A percentile compares a stretch with the other conserved stretches of the same genome.
phyloP scores from a whole-genome alignment of 2,329 filamentous ascomycete species.

The Neopestalotiopsis sp. region DNA sequence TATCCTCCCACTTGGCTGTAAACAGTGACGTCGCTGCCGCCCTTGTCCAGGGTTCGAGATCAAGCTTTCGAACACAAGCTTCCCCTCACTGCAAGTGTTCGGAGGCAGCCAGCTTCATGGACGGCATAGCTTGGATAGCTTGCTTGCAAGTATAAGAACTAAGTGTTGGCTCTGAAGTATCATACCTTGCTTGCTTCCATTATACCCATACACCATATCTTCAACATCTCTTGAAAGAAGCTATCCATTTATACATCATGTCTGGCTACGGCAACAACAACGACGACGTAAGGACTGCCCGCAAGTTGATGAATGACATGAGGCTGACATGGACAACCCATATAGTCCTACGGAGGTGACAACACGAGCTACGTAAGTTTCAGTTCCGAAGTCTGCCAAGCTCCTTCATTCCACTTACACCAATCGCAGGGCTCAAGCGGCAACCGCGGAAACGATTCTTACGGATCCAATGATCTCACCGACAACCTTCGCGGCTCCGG shows the following conservation, averaged over 20 bases:
- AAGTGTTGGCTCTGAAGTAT: not conserved
- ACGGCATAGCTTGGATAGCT: not conserved
- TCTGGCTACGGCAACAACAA: conserved; percentile 54
- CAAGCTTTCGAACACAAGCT: conserved; percentile 7
- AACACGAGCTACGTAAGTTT: conserved; percentile 16
- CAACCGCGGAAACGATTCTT: conserved; percentile 9
- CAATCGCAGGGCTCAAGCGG: not conserved
- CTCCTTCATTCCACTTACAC: not conserved
- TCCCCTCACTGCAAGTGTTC: not conserved
- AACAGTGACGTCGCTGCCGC: conserved; percentile 7
- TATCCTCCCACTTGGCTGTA: not conserved
- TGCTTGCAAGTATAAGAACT: not conserved
- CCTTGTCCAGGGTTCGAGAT: not conserved
- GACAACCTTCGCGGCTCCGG: not conserved
- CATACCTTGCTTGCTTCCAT: not conserved
- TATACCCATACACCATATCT: not conserved
- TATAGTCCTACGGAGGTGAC: conserved; percentile 15
- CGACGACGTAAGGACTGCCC: conserved; percentile 37
- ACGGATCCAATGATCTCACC: conserved; percentile 15
- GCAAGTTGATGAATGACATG: not conserved
- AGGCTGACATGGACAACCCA: not conserved
- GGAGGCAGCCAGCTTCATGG: not conserved
- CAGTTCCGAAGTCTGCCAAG: too few species aligned
- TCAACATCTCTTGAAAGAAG: not conserved
- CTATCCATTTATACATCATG: conserved; percentile 35